These are phyloP conservation scores for Kandelia obovata DNA, from an alignment of 345 rosid species.

Conservation along the genomic window DNA sequence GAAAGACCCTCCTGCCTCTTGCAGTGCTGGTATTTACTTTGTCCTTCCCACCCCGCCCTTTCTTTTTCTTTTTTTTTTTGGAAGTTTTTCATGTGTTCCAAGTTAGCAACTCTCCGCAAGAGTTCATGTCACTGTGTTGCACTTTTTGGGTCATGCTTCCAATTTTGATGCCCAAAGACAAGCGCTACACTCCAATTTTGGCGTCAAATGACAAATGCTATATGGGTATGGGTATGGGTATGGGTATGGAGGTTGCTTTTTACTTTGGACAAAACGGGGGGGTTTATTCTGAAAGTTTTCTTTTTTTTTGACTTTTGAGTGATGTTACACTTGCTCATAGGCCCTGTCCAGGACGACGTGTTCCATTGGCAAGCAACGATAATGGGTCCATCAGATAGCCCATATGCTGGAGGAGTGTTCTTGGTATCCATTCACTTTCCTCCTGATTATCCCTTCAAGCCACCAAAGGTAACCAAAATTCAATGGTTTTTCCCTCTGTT, in stretches of 20 bases:
- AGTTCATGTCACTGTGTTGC: too few relatives aligned
- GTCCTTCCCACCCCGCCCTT: neutral
- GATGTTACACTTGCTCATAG: neutral
- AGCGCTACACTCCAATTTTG: too few relatives aligned
- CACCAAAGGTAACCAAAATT: conserved; percentile 11
- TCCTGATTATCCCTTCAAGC: conserved; percentile 24
- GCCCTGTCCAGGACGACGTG: conserved; percentile 17
- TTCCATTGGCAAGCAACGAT: conserved; percentile 24
- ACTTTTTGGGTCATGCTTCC: too few relatives aligned
- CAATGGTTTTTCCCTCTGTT: too few relatives aligned
- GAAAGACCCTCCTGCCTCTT: conserved; percentile 18
- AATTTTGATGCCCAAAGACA: too few relatives aligned
- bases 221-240: too few relatives aligned
- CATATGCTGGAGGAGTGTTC: conserved; percentile 19
- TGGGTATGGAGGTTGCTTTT: too few relatives aligned
- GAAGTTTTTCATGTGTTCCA: neutral
- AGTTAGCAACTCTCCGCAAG: too few relatives aligned
- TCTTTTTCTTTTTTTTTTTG: neutral
- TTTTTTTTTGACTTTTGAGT: too few relatives aligned
- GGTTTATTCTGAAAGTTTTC: too few relatives aligned
- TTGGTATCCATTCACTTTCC: conserved; percentile 15
- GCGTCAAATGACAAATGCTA: too few relatives aligned
- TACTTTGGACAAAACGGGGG: too few relatives aligned
- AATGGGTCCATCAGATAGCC: conserved; percentile 22
- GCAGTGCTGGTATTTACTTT: conserved; percentile 17